A percentile compares a stretch with the other conserved stretches of the same genome.
Evolutionary conservation across 148 eudicot genomes (phyloP).

Genomic region (Heliamphora exappendiculata): DNA sequence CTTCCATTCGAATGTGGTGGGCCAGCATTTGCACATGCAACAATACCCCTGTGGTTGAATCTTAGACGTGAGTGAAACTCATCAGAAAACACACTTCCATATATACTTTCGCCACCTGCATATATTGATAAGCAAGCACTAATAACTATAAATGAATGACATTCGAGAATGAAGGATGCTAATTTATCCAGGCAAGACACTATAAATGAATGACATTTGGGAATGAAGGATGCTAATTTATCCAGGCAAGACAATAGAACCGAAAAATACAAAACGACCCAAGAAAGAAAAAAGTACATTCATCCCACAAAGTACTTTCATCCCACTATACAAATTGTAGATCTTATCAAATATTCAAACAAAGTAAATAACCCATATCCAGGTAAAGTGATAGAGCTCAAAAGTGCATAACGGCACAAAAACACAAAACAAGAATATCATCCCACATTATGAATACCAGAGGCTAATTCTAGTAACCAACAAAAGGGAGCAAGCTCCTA

Average conservation of each 20-base stretch:
- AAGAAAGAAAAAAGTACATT: background rate
- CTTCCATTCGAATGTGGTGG: slow-evolving; percentile 85
- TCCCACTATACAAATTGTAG: too few relatives aligned
- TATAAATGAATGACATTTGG: background rate
- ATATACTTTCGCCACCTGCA: slow-evolving; percentile 94
- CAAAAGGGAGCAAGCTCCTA: background rate
- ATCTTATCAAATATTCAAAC: background rate
- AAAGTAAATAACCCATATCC: too few relatives aligned
- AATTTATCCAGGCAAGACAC: background rate
- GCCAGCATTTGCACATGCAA: slow-evolving; percentile 91
- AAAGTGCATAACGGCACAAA: too few relatives aligned
- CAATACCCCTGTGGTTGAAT: slow-evolving; percentile 91
- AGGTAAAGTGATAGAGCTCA: too few relatives aligned
- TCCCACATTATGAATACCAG: too few relatives aligned
- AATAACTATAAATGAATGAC: background rate
- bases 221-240: background rate
- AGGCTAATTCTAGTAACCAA: background rate
- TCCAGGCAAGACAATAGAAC: background rate
- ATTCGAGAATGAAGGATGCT: background rate
- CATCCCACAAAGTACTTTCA: too few relatives aligned
- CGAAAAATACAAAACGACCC: background rate
- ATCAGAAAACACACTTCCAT: slow-evolving; percentile 69
- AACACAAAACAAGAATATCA: too few relatives aligned
- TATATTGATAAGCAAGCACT: slow-evolving; percentile 6
- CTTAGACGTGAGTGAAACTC: slow-evolving; percentile 93